These are phyloP conservation scores for Linum lewisii DNA, from an alignment of 345 rosid genomes.

Conservation along the genomic window DNA sequence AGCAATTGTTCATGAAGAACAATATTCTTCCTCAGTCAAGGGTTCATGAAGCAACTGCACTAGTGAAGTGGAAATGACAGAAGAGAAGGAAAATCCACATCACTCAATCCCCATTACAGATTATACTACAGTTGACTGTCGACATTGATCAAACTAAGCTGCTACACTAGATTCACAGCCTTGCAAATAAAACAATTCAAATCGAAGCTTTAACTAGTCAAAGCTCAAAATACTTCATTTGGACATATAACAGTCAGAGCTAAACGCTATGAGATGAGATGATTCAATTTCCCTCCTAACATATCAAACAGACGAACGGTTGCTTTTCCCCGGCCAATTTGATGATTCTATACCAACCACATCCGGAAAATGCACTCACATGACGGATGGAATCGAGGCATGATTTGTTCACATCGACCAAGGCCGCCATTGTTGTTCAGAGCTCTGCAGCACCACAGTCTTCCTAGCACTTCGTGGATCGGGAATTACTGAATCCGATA, in stretches of 20 bases:
- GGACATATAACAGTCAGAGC: too few relatives aligned
- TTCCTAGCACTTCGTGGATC: not conserved
- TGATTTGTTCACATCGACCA: conserved; percentile 59
- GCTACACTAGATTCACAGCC: too few relatives aligned
- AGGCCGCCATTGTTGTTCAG: conserved; percentile 32
- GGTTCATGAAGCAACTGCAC: not conserved
- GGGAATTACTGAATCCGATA: not conserved
- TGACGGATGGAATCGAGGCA: conserved; percentile 71
- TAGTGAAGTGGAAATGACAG: not conserved
- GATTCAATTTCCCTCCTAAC: not conserved
- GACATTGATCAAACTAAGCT: too few relatives aligned
- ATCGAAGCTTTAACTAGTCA: too few relatives aligned
- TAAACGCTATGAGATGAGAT: not conserved
- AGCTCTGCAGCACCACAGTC: not conserved
- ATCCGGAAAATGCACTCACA: conserved; percentile 25
- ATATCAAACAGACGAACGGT: not conserved
- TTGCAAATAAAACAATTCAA: too few relatives aligned
- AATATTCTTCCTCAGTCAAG: not conserved
- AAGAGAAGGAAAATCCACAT: not conserved
- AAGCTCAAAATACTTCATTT: too few relatives aligned
- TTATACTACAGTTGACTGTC: too few relatives aligned
- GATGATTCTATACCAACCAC: too few relatives aligned
- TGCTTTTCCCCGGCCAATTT: too few relatives aligned
- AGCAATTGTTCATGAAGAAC: not conserved
- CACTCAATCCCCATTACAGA: too few relatives aligned